Base-by-base conservation (phyloP, 2,329 filamentous ascomycete species). In the Huntiella abstrusa region DNA sequence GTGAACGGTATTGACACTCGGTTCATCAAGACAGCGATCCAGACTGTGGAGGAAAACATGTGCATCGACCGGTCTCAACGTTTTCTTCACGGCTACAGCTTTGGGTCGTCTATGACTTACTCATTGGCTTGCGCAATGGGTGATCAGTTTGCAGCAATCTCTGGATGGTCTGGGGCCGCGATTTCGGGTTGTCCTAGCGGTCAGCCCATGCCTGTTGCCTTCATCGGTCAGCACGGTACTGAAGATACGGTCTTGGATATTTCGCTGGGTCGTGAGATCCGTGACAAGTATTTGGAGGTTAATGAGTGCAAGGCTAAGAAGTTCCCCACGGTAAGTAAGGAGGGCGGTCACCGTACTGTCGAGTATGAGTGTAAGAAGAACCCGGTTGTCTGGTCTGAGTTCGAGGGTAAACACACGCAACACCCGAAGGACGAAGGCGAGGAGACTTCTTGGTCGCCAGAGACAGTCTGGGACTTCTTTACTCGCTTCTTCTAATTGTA, bases 81-180 rank as follows among this genome's bases (percentile, higher is more conserved):
- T 47, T 68, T 66, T 54, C 57, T 62, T 19, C 63, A 62, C 1
- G 64, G 63, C 34, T 66, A 62, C 53, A 63, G 60, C 51, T 66
- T 62, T 53, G 64, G 64, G 33, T 63, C 56, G 11, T 59, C 60
- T 46, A 66, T 67, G 60, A 58, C 58, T 0, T 64, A 59, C 51
- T 55, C 60, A 4, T 52, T 65, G 12, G 63, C 63, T 3, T 67
- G 64, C 51, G 56, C 61, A 4, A 59, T 59, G 8, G 57, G 61
- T 10, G 49, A 50, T 16, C 47, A 55, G 40, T 59, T 64, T 54
- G 58, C 59, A 8, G 64, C 60, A 32, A 57, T 66, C 7, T 57
- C 57, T 13, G 54, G 58, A 28, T 49, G 60, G 33, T 54, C 54
- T 3, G 58, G 58, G 11, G 59, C 53, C 4, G 41, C 52, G 12